Percentiles rank a stretch among this genome's conserved stretches.
phyloP scores from a whole-genome alignment of 139 green algal genomes.

The Picochlorum sp. region DNA sequence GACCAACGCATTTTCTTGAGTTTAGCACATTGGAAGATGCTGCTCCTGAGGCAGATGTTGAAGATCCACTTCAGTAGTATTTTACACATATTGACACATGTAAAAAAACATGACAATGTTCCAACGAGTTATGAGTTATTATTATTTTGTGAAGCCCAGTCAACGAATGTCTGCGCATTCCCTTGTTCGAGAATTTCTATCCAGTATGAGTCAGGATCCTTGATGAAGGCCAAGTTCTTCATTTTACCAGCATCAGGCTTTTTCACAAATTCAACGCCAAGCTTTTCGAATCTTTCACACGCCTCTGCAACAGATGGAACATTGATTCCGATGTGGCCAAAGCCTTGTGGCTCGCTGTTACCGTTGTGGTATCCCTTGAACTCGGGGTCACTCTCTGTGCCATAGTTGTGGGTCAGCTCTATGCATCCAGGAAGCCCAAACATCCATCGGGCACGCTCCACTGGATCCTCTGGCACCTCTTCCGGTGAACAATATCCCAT shows the following conservation, averaged over 20 bases:
- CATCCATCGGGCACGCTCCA: slow-evolving; percentile 25
- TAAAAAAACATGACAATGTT: slow-evolving; percentile 1
- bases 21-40: slow-evolving; percentile 87
- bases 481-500: slow-evolving; percentile 42
- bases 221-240: slow-evolving; percentile 72
- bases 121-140: not conserved
- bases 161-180: slow-evolving; percentile 10
- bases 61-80: slow-evolving; percentile 72
- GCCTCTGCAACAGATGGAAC: slow-evolving; percentile 79
- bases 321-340: slow-evolving; percentile 45
- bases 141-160: slow-evolving; percentile 16
- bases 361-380: slow-evolving; percentile 78
- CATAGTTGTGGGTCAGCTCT: slow-evolving; percentile 86
- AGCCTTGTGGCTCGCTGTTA: slow-evolving; percentile 79
- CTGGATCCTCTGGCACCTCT: slow-evolving; percentile 53
- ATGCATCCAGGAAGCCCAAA: slow-evolving; percentile 30
- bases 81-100: slow-evolving; percentile 3
- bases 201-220: slow-evolving; percentile 64
- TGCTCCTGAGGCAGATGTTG: slow-evolving; percentile 76
- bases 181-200: slow-evolving; percentile 52
- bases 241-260: slow-evolving; percentile 76
- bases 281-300: slow-evolving; percentile 59
- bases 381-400: slow-evolving; percentile 66
- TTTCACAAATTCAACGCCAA: slow-evolving; percentile 89
- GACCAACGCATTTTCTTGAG: slow-evolving; percentile 96